phyloP scores from a whole-genome alignment of 345 rosid genomes.

The Boechera retrofracta region DNA sequence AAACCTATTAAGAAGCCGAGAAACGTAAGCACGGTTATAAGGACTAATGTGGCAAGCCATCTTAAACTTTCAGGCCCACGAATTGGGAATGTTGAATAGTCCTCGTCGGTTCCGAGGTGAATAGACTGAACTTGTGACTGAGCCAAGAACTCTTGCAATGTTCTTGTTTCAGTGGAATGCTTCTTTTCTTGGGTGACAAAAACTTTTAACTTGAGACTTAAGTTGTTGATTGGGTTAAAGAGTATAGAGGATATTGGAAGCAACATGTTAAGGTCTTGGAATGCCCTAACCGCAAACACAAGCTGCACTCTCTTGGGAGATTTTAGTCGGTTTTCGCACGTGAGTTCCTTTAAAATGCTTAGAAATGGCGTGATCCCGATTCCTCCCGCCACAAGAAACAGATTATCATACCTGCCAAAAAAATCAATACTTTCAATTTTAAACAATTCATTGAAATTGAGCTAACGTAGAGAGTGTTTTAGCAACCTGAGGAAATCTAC shows the following conservation, averaged over 20 bases:
- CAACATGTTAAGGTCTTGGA: constrained; percentile 63
- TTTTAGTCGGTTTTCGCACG: constrained; percentile 46
- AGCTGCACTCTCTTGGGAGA: constrained; percentile 60
- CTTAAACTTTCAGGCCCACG: constrained; percentile 58
- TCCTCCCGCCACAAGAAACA: constrained; percentile 82
- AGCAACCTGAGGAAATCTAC: constrained; percentile 66
- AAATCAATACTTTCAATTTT: not conserved
- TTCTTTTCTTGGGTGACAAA: constrained; percentile 69
- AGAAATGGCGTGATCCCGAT: constrained; percentile 84
- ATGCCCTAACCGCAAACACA: constrained; percentile 58
- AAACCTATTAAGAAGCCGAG: constrained; percentile 55
- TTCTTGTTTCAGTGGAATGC: constrained; percentile 43
- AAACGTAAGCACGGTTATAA: constrained; percentile 53
- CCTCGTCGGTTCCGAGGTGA: constrained; percentile 46
- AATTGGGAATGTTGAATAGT: constrained; percentile 50
- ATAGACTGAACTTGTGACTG: constrained; percentile 53
- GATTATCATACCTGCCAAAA: constrained; percentile 65
- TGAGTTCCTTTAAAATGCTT: constrained; percentile 74
- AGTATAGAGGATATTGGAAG: constrained; percentile 60
- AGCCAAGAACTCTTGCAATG: constrained; percentile 53
- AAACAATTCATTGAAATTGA: not conserved
- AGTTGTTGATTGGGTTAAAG: constrained; percentile 46
- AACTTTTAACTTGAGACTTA: constrained; percentile 59
- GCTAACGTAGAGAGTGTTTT: not conserved
- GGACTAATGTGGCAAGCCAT: constrained; percentile 53